Conservation (phyloP, 495 filamentous ascomycete species). For the Penicillium samsonianum region DNA sequence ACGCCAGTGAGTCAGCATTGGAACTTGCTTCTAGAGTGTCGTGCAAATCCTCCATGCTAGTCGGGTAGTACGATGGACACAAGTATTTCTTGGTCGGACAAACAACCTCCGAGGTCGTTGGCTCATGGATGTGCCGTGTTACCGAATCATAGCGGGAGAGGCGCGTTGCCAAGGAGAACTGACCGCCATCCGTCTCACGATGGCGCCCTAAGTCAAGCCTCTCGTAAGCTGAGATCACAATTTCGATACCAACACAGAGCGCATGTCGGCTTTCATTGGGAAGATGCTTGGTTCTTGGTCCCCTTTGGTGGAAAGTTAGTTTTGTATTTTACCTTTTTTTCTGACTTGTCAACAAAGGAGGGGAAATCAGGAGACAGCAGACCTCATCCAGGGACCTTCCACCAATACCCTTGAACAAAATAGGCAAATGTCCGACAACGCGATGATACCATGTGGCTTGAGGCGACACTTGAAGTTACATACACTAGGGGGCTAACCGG, state of each 20-base stretch:
- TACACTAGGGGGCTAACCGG: conserved; percentile 8
- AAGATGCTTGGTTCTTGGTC: conserved; percentile 5
- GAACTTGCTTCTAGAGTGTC: neutral
- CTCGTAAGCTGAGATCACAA: neutral
- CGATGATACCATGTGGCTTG: conserved; percentile 33
- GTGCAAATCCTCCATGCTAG: neutral
- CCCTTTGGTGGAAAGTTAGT: neutral
- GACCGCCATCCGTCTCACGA: neutral
- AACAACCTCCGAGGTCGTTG: neutral
- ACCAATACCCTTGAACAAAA: neutral
- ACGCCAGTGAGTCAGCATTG: neutral
- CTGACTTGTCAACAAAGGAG: neutral
- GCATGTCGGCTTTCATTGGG: neutral
- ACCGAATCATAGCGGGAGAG: conserved; percentile 3
- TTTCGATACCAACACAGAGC: neutral
- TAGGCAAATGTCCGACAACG: conserved; percentile 9
- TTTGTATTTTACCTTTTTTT: neutral
- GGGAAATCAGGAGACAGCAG: neutral
- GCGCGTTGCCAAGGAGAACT: conserved; percentile 5
- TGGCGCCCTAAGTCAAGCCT: neutral
- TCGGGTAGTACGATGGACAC: neutral
- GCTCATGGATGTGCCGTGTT: neutral
- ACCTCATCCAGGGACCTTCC: neutral
- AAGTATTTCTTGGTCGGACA: neutral
- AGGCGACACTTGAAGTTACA: conserved; percentile 25